Evolutionary conservation across 2,329 filamentous ascomycete species (phyloP).

Genomic region (Pyricularia sp.): DNA sequence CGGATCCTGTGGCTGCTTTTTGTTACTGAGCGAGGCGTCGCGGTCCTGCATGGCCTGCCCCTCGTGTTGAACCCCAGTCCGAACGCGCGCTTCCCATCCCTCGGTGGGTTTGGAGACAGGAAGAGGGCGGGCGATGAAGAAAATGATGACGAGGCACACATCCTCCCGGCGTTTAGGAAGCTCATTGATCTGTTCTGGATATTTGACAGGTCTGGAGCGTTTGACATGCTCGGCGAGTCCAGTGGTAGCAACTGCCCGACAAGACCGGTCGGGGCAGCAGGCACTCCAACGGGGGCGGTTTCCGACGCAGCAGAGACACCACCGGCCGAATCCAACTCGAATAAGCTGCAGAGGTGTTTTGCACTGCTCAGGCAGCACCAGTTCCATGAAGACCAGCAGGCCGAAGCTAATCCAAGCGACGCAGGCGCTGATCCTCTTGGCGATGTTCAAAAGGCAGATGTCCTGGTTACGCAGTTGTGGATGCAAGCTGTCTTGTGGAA

Average conservation of each 20-base stretch:
- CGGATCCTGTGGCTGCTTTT: conserved; percentile 38
- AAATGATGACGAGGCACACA: conserved; percentile 28
- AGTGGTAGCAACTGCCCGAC: not conserved
- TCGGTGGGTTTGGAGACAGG: conserved; percentile 10
- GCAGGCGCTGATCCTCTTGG: conserved; percentile 20
- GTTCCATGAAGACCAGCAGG: conserved; percentile 24
- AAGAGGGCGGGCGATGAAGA: conserved; percentile 9
- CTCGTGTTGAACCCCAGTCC: conserved; percentile 27
- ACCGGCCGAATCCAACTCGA: not conserved
- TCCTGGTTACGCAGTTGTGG: conserved; percentile 40
- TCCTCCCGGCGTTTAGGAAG: conserved; percentile 39
- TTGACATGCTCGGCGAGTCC: conserved; percentile 27
- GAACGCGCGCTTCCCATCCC: conserved; percentile 25
- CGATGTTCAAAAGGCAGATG: conserved; percentile 38
- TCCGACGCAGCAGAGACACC: not conserved
- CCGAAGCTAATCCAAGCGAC: not conserved
- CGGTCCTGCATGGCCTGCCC: conserved; percentile 39
- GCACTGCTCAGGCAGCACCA: conserved; percentile 22
- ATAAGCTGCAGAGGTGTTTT: not conserved
- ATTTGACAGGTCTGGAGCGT: conserved; percentile 38
- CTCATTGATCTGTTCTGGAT: conserved; percentile 39
- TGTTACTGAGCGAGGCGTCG: conserved; percentile 39
- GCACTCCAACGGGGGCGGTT: not conserved
- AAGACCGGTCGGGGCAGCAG: not conserved
- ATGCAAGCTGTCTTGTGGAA: conserved; percentile 40